Percentiles rank a stretch among this genome's conserved stretches.
Evolutionary conservation across 176 grass and related monocot genomes (phyloP).

Genomic region (Zoysia pacifica): DNA sequence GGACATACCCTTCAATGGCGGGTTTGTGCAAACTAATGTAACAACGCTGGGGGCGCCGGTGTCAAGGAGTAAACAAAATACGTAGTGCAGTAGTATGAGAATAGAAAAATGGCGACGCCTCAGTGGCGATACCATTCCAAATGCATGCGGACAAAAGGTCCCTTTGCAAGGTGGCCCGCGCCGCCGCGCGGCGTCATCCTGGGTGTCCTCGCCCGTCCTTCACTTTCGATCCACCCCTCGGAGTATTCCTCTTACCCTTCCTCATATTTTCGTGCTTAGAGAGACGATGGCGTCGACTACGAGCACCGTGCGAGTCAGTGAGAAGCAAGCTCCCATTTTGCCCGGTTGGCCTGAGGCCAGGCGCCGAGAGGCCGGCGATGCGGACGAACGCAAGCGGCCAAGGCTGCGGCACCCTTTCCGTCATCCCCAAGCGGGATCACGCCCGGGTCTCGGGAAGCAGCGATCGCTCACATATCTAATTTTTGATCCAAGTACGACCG

Average conservation of each 20-base stretch:
- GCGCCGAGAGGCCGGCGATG: background rate
- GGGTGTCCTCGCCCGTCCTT: conserved; percentile 25
- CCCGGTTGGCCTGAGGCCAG: conserved; percentile 6
- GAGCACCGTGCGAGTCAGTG: background rate
- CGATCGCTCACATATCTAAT: too few relatives aligned
- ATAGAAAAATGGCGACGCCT: background rate
- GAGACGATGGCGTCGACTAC: background rate
- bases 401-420: background rate
- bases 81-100: background rate
- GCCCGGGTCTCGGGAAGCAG: background rate
- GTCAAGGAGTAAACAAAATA: too few relatives aligned
- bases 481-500: background rate
- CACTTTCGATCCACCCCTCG: background rate
- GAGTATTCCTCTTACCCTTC: background rate
- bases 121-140: conserved; percentile 30
- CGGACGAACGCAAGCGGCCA: conserved; percentile 29
- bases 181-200: conserved; percentile 20
- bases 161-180: background rate
- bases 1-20: too few relatives aligned
- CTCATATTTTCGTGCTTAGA: background rate
- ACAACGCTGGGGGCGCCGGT: too few relatives aligned
- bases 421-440: conserved; percentile 1
- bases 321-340: background rate
- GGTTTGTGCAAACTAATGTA: too few relatives aligned
- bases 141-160: conserved; percentile 11